phyloP scores from a whole-genome alignment of 139 green algal species.

The Micractinium conductrix region DNA sequence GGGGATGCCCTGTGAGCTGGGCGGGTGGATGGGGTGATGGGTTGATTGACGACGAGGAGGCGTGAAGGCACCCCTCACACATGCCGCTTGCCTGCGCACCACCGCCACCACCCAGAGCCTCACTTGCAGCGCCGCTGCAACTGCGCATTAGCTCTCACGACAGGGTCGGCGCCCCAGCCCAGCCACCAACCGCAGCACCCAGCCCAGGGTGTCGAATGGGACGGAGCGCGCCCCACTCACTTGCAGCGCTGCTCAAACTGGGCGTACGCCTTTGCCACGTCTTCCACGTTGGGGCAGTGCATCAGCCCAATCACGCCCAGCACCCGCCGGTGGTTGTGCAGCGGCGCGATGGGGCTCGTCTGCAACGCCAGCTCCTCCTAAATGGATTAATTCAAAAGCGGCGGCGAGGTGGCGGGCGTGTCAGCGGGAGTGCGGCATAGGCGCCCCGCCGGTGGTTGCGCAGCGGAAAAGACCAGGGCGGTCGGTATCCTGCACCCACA shows the following conservation, averaged over 20 bases:
- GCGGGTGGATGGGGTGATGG: too few relatives aligned
- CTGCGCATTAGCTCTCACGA: conserved; percentile 53
- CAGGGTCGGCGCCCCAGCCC: conserved; percentile 77
- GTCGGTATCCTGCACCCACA: too few relatives aligned
- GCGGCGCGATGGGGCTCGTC: conserved; percentile 48
- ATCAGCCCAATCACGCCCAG: conserved; percentile 82
- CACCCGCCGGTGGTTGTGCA: conserved; percentile 73
- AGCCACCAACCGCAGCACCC: conserved; percentile 64
- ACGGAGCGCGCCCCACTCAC: too few relatives aligned
- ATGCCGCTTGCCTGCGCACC: not conserved
- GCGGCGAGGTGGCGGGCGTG: too few relatives aligned
- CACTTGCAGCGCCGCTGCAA: conserved; percentile 59
- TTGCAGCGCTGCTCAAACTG: conserved; percentile 62
- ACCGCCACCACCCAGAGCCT: not conserved
- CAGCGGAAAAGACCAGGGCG: too few relatives aligned
- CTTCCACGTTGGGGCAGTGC: conserved; percentile 64
- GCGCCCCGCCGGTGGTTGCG: too few relatives aligned
- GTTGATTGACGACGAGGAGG: too few relatives aligned
- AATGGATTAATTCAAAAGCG: too few relatives aligned
- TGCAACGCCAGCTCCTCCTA: conserved; percentile 56
- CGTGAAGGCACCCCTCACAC: too few relatives aligned
- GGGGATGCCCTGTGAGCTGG: too few relatives aligned
- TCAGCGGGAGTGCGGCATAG: too few relatives aligned
- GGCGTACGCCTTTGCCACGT: conserved; percentile 58
- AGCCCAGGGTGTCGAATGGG: not conserved